A percentile compares a stretch with the other conserved stretches of the same genome.
phyloP scores from a whole-genome alignment of 352 stramenopile species.

The Pythium brachiatum region DNA sequence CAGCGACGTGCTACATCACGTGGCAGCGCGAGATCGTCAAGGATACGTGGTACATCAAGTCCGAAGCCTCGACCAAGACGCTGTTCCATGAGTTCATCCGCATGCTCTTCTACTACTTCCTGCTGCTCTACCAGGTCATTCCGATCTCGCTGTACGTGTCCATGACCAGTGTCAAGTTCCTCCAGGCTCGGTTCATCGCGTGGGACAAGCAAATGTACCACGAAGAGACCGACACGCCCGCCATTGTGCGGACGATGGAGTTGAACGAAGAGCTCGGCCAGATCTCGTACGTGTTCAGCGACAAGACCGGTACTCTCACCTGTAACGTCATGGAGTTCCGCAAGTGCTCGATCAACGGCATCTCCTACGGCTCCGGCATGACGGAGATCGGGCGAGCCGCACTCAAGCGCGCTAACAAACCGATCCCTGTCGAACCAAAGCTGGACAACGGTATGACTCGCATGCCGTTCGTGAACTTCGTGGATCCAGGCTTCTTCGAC shows the following conservation, averaged over 20 bases:
- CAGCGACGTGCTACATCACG: slow-evolving; percentile 70
- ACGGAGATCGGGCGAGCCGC: slow-evolving; percentile 78
- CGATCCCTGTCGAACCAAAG: slow-evolving; percentile 59
- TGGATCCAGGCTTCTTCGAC: slow-evolving; percentile 63
- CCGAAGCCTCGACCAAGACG: slow-evolving; percentile 33
- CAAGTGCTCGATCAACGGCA: slow-evolving; percentile 93
- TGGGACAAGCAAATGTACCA: slow-evolving; percentile 90
- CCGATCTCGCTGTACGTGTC: slow-evolving; percentile 93
- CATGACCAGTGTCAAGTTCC: slow-evolving; percentile 89
- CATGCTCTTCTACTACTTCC: slow-evolving; percentile 92
- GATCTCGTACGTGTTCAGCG: slow-evolving; percentile 57
- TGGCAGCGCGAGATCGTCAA: slow-evolving; percentile 74
- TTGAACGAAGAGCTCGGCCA: slow-evolving; percentile 92
- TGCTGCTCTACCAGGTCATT: slow-evolving; percentile 91
- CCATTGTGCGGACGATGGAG: slow-evolving; percentile 81
- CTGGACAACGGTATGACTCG: slow-evolving; percentile 45
- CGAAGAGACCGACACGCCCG: slow-evolving; percentile 88
- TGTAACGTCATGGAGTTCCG: slow-evolving; percentile 98
- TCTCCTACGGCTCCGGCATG: slow-evolving; percentile 83
- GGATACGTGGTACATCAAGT: slow-evolving; percentile 76
- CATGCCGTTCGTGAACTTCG: slow-evolving; percentile 81
- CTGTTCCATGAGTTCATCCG: slow-evolving; percentile 70
- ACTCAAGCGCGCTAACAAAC: slow-evolving; percentile 54
- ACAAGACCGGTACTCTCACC: slow-evolving; percentile 96
- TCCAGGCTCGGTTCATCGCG: slow-evolving; percentile 86